phyloP scores from a whole-genome alignment of 106 monocot species.

The Hemerocallis citrina region DNA sequence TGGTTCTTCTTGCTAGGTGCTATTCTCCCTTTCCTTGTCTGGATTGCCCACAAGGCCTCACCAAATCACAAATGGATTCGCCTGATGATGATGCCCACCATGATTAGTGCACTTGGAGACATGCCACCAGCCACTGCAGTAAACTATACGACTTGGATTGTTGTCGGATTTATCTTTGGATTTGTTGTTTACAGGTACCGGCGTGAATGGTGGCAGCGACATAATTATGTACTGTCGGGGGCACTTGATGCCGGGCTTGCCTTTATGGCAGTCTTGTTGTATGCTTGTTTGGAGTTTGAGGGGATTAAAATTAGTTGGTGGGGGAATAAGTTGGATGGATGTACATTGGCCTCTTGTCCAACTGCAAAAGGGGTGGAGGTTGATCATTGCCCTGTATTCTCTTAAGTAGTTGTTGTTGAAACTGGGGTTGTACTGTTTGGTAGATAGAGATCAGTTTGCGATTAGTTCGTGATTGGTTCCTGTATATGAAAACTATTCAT shows the following conservation, averaged over 20 bases:
- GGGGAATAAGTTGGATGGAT: conserved; percentile 80
- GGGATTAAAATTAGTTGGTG: conserved; percentile 59
- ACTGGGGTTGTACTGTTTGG: too few relatives aligned
- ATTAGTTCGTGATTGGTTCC: too few relatives aligned
- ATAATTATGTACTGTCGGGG: conserved; percentile 81
- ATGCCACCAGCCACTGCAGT: conserved; percentile 88
- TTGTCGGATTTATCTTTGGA: conserved; percentile 66
- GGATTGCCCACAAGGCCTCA: conserved; percentile 50
- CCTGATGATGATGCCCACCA: conserved; percentile 64
- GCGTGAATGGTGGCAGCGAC: conserved; percentile 68
- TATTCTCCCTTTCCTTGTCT: conserved; percentile 55
- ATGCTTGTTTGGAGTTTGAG: conserved; percentile 54
- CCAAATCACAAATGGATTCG: conserved; percentile 53
- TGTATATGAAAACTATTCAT: too few relatives aligned
- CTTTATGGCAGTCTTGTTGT: conserved; percentile 81
- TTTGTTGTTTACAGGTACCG: conserved; percentile 56
- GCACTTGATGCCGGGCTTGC: conserved; percentile 78
- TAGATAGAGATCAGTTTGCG: too few relatives aligned
- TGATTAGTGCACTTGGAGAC: conserved; percentile 47
- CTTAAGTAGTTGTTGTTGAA: not conserved
- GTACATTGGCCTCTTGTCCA: conserved; percentile 65
- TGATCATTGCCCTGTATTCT: conserved; percentile 45
- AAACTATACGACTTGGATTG: conserved; percentile 74
- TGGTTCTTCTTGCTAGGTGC: conserved; percentile 91
- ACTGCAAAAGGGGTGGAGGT: conserved; percentile 46